Conservation (phyloP, 805 yeast species). For the Pachysolen tannophilus region DNA sequence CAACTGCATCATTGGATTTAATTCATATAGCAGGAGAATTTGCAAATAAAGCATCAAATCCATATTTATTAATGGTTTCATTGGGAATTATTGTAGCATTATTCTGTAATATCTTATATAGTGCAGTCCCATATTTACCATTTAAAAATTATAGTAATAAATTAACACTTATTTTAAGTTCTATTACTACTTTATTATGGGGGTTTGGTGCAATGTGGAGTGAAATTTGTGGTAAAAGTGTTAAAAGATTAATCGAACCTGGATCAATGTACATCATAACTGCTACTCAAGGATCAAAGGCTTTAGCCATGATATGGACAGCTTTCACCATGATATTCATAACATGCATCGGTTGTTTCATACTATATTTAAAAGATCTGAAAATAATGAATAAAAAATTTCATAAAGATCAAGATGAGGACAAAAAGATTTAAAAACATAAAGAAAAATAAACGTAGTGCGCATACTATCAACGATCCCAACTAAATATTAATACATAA, state of each 20-base stretch:
- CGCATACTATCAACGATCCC: no score
- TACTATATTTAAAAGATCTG: no score
- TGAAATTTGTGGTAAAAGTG: slow-evolving; percentile 45
- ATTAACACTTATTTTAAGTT: slow-evolving; percentile 23
- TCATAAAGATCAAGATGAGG: no score
- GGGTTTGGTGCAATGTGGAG: slow-evolving; percentile 61
- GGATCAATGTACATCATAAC: slow-evolving; percentile 43
- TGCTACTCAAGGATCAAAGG: slow-evolving; percentile 39
- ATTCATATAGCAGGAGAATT: slow-evolving; percentile 38
- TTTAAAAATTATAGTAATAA: slow-evolving; percentile 19
- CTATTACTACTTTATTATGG: slow-evolving; percentile 39
- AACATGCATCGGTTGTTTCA: slow-evolving; percentile 31
- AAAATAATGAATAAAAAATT: no score
- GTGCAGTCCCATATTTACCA: slow-evolving; percentile 43
- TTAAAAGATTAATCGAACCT: slow-evolving; percentile 32
- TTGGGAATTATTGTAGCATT: slow-evolving; percentile 34
- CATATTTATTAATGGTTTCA: slow-evolving; percentile 43
- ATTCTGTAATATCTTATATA: slow-evolving; percentile 34
- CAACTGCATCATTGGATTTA: slow-evolving; percentile 32
- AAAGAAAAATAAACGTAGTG: no score
- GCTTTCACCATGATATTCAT: slow-evolving; percentile 41
- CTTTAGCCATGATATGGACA: slow-evolving; percentile 54
- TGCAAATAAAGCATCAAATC: slow-evolving; percentile 39
- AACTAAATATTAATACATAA: neutral
- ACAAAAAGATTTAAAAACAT: no score